Evolutionary conservation across 148 eudicot species (phyloP).

Genomic region (Silene latifolia): DNA sequence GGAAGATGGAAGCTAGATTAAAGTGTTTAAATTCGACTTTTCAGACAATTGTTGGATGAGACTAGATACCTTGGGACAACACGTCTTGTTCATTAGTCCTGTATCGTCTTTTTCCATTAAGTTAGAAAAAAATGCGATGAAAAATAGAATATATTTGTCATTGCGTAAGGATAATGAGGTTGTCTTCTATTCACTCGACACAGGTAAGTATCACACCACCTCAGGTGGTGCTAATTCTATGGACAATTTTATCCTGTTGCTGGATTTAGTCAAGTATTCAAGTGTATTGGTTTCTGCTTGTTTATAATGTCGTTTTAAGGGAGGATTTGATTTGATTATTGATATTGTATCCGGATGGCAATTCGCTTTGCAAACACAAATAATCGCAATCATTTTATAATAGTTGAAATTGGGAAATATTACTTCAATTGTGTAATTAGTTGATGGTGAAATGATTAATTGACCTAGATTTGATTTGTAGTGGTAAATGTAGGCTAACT

Average conservation of each 20-base stretch:
- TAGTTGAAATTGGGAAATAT: too few relatives aligned
- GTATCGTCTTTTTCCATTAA: background rate
- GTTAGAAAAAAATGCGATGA: background rate
- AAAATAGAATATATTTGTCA: constrained; percentile 5
- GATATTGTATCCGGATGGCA: too few relatives aligned
- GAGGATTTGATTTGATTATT: too few relatives aligned
- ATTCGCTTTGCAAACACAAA: too few relatives aligned
- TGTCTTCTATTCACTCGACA: too few relatives aligned
- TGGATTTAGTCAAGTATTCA: background rate
- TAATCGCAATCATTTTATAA: too few relatives aligned
- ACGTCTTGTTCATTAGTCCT: background rate
- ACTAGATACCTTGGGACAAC: constrained; percentile 7
- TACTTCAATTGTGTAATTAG: too few relatives aligned
- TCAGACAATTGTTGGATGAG: background rate
- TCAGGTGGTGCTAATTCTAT: background rate
- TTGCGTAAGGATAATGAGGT: background rate
- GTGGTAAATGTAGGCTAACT: too few relatives aligned
- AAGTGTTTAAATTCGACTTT: constrained; percentile 11
- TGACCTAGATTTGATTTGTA: too few relatives aligned
- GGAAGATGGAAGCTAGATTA: constrained; percentile 6
- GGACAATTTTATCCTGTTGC: background rate
- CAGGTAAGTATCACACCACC: background rate
- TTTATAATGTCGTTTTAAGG: too few relatives aligned
- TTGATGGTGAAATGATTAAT: too few relatives aligned
- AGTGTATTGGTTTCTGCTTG: too few relatives aligned